phyloP scores from a whole-genome alignment of 108 stramenopile species.

The Cyclotella choctawhatcheeana region DNA sequence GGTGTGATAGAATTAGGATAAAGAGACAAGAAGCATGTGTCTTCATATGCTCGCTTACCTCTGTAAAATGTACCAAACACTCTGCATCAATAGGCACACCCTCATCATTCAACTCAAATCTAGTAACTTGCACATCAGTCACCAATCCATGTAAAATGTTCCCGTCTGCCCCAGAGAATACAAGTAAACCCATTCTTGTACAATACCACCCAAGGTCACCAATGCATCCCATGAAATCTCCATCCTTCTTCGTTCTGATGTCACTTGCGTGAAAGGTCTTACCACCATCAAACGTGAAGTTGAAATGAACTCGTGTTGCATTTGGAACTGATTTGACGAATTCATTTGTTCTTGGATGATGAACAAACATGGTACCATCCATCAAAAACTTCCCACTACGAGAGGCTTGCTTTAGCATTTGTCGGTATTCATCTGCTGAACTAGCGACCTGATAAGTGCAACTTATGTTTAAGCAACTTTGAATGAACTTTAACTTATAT shows the following conservation, averaged over 20 bases:
- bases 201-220: conserved; percentile 69
- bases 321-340: conserved; percentile 55
- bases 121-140: conserved; percentile 39
- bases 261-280: conserved; percentile 59
- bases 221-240: conserved; percentile 65
- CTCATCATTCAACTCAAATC: conserved; percentile 39
- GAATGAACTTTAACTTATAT: no score
- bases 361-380: conserved; percentile 75
- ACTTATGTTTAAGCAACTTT: no score
- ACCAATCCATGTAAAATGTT: conserved; percentile 3
- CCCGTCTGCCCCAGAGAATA: conserved; percentile 54
- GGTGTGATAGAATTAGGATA: background rate
- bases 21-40: background rate
- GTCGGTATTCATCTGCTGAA: conserved; percentile 44
- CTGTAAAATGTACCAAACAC: conserved; percentile 37
- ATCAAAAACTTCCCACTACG: conserved; percentile 59
- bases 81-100: conserved; percentile 45
- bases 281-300: conserved; percentile 54
- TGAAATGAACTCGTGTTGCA: conserved; percentile 52
- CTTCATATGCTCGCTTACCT: conserved; percentile 4
- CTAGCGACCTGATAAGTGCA: no score
- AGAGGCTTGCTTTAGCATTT: conserved; percentile 55
- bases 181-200: conserved; percentile 53
- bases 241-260: conserved; percentile 50
- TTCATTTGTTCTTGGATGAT: conserved; percentile 54